A percentile compares a stretch with the other conserved stretches of the same genome.
phyloP scores from a whole-genome alignment of 176 grass and related monocot genomes.

The Juncus inflexus region DNA sequence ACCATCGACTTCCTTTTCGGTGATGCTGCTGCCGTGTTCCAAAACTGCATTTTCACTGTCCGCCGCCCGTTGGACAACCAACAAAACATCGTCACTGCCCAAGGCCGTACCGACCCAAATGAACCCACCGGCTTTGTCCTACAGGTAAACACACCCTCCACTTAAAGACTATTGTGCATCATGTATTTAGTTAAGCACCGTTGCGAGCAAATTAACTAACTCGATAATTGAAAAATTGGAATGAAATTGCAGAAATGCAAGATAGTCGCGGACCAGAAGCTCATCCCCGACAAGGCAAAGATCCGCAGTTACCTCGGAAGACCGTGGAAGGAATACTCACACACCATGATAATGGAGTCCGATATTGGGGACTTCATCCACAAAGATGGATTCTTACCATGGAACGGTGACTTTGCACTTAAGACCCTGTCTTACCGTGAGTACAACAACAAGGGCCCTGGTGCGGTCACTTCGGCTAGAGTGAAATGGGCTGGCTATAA shows the following conservation, averaged over 20 bases:
- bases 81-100: constrained; percentile 81
- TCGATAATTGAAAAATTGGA: neutral
- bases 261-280: constrained; percentile 42
- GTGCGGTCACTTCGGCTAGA: constrained; percentile 34
- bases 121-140: constrained; percentile 86
- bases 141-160: constrained; percentile 27
- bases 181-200: neutral
- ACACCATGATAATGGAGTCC: constrained; percentile 76
- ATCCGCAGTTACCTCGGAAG: constrained; percentile 61
- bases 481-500: constrained; percentile 64
- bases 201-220: neutral
- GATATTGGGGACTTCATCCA: constrained; percentile 58
- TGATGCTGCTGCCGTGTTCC: constrained; percentile 80
- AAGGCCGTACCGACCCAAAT: constrained; percentile 56
- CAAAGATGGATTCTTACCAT: constrained; percentile 66
- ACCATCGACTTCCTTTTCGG: constrained; percentile 95
- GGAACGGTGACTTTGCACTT: constrained; percentile 66
- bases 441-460: constrained; percentile 61
- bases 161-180: neutral
- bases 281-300: constrained; percentile 17
- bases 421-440: constrained; percentile 69
- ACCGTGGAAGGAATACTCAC: constrained; percentile 68
- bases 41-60: constrained; percentile 66
- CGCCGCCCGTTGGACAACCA: constrained; percentile 77
- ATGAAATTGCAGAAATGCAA: constrained; percentile 41